Conservation (phyloP, 2,329 filamentous ascomycete genomes). For the Lasiodiplodia sp. region DNA sequence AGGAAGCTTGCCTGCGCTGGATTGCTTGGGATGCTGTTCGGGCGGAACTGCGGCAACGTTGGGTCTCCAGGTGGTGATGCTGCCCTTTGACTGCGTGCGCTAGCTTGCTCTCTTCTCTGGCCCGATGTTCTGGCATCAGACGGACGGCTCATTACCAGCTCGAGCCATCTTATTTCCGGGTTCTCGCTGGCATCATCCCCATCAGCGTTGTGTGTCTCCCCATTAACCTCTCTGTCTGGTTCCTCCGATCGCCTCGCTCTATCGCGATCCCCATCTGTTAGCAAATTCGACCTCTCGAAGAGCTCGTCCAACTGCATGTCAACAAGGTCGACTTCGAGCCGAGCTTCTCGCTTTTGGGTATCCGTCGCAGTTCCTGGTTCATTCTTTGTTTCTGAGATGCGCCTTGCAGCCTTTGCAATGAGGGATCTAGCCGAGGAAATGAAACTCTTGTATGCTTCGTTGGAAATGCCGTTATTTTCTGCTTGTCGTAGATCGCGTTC, state of each 20-base stretch:
- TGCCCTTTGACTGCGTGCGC: background rate
- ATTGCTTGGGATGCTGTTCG: slow-evolving; percentile 52
- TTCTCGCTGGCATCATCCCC: background rate
- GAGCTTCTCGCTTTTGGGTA: slow-evolving; percentile 18
- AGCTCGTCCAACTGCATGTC: slow-evolving; percentile 28
- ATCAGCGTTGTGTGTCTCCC: background rate
- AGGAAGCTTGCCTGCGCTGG: slow-evolving; percentile 1
- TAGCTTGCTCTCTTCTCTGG: background rate
- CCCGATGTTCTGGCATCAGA: background rate
- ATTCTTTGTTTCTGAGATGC: slow-evolving; percentile 21
- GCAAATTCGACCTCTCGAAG: slow-evolving; percentile 18
- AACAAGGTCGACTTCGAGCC: slow-evolving; percentile 23
- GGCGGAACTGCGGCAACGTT: slow-evolving; percentile 73
- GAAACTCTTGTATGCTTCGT: slow-evolving; percentile 26
- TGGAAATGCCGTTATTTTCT: slow-evolving; percentile 18
- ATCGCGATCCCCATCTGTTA: background rate
- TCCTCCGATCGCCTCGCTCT: slow-evolving; percentile 11
- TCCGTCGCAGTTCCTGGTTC: slow-evolving; percentile 16
- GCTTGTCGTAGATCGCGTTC: slow-evolving; percentile 18
- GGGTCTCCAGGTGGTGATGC: slow-evolving; percentile 2
- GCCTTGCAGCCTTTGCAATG: slow-evolving; percentile 21
- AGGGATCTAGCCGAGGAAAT: slow-evolving; percentile 20
- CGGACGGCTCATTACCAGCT: background rate
- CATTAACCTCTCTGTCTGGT: slow-evolving; percentile 3
- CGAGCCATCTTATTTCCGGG: background rate